A percentile compares a stretch with the other conserved stretches of the same genome.
phyloP scores from a whole-genome alignment of 441 rosid species.

The Gossypium davidsonii region DNA sequence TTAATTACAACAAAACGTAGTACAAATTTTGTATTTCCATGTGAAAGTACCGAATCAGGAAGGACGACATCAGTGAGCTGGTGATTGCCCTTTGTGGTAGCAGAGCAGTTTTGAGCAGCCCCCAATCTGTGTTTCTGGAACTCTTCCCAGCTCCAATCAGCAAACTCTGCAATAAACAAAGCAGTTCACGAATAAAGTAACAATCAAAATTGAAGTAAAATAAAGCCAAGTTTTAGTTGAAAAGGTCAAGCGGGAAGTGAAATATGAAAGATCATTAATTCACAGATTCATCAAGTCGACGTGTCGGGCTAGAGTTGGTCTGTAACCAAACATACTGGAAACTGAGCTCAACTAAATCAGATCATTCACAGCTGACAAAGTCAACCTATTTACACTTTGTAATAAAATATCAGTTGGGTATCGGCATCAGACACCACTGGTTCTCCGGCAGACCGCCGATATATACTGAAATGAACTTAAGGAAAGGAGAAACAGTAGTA shows the following conservation, averaged over 20 bases:
- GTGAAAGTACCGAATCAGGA: constrained; percentile 44
- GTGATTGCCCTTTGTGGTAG: constrained; percentile 74
- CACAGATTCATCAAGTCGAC: background rate
- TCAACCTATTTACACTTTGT: background rate
- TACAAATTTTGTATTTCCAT: background rate
- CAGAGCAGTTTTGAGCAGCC: constrained; percentile 94
- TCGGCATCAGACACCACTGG: background rate
- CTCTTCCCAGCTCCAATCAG: constrained; percentile 92
- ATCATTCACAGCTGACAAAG: background rate
- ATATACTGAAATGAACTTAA: background rate
- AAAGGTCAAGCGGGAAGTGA: no score
- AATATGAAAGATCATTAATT: no score
- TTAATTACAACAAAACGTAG: background rate
- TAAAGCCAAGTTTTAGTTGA: no score
- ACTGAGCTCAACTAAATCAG: background rate
- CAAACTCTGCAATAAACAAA: constrained; percentile 43
- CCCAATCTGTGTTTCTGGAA: constrained; percentile 75
- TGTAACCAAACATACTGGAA: background rate
- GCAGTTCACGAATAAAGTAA: background rate
- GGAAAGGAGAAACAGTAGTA: background rate
- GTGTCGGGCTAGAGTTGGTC: background rate
- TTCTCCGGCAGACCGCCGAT: no score
- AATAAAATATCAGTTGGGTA: background rate
- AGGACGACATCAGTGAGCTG: constrained; percentile 49
- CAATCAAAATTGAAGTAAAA: background rate